Base-by-base conservation (phyloP, 73 alveolate species). In the Paramecium tetraurelia region DNA sequence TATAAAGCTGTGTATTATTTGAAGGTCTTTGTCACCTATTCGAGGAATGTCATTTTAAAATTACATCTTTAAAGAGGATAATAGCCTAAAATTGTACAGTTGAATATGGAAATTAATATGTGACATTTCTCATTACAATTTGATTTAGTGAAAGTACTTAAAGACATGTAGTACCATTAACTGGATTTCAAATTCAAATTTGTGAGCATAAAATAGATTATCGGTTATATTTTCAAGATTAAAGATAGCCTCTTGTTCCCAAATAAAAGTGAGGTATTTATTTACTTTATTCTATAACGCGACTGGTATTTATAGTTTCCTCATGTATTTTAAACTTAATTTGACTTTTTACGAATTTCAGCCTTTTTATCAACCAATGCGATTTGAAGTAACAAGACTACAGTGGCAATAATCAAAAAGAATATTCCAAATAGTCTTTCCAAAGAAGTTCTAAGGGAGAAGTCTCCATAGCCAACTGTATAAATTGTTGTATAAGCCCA, bases 401-500 rank as follows among this genome's bases (percentile, higher is more conserved):
- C 93, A 46, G 94, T 92, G 9, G 97, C 96, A 46, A 95, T 72
- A 29, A 95, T 92, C 50, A 94, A 85, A 38, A 95, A 86, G 40
- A 93, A 59, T 7, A 93, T 86, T 36, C 93, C 95, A 85, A 93
- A 92, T 44, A 84, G 43, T 87, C 95, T 94, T 92, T 95, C 98
- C 16, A 59, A 76, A 36, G 93, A 59, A 20, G 96, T 92, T 50
- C 58, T 27, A 7, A 96, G 95, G 0, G 95, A 87, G 2, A 95
- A 86, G 92, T 95, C 98, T 24, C 98, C 98, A 95, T 95, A 95
- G 27, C 98, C 98, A 33, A 95, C 98, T 0, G 98, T 95, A 71
- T 95, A 93, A 77, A 95, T 27, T 53, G 98, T 92, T 11, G 92
- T 77, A 48, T 93, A 80, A 57, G 93, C 92, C 95, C 93, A 95